phyloP scores from a whole-genome alignment of 495 filamentous ascomycete genomes.

The Podospora conica region DNA sequence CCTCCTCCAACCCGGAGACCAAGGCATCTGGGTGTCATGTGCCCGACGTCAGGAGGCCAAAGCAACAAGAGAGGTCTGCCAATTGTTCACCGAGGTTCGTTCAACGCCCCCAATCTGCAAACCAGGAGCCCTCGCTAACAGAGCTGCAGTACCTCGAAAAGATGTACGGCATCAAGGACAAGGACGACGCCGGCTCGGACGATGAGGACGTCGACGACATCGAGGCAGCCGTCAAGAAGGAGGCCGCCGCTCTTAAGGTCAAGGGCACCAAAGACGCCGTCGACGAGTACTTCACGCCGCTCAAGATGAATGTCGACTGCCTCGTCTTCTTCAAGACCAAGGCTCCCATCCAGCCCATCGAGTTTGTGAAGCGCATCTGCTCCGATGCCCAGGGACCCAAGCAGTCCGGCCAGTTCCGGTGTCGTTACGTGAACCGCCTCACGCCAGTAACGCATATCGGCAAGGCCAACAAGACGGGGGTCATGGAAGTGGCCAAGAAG shows the following conservation, averaged over 20 bases:
- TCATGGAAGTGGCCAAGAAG: slow-evolving; percentile 63
- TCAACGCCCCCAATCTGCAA: not conserved
- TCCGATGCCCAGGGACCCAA: slow-evolving; percentile 48
- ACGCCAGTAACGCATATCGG: slow-evolving; percentile 71
- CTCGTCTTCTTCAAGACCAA: slow-evolving; percentile 61
- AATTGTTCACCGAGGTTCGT: slow-evolving; percentile 69
- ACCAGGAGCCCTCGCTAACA: not conserved
- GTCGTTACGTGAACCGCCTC: slow-evolving; percentile 74
- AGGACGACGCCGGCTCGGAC: slow-evolving; percentile 31
- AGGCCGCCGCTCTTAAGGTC: slow-evolving; percentile 60
- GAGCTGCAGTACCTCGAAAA: slow-evolving; percentile 47
- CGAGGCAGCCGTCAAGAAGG: slow-evolving; percentile 73
- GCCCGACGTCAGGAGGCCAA: slow-evolving; percentile 72
- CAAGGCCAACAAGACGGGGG: slow-evolving; percentile 70
- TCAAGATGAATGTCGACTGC: slow-evolving; percentile 73
- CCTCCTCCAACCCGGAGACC: slow-evolving; percentile 64
- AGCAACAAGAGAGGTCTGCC: slow-evolving; percentile 63
- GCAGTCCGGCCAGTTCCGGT: slow-evolving; percentile 48
- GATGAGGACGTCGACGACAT: slow-evolving; percentile 57
- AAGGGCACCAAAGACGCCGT: slow-evolving; percentile 33
- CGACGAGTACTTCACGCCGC: slow-evolving; percentile 50
- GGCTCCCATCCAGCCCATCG: slow-evolving; percentile 70
- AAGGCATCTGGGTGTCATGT: slow-evolving; percentile 86
- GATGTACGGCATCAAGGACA: slow-evolving; percentile 49
- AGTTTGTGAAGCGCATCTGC: slow-evolving; percentile 71